These are phyloP conservation scores for Pichia kudriavzevii DNA, from an alignment of 1,139 yeast genomes.

Conservation along the genomic window DNA sequence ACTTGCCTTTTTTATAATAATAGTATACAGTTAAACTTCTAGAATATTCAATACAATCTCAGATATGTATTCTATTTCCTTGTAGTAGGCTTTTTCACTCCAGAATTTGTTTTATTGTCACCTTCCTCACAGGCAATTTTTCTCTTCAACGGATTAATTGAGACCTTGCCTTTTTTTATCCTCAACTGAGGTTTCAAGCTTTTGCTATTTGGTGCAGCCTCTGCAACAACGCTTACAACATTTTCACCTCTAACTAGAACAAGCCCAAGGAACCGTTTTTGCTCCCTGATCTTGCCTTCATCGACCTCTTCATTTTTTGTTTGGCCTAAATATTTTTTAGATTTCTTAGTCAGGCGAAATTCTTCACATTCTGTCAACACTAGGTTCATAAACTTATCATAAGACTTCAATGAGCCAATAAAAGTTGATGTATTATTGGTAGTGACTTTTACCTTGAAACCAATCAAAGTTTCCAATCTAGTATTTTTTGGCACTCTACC, in stretches of 20 bases:
- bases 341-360: slow-evolving; percentile 62
- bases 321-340: slow-evolving; percentile 36
- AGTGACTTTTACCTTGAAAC: slow-evolving; percentile 65
- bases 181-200: slow-evolving; percentile 25
- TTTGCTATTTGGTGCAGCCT: slow-evolving; percentile 52
- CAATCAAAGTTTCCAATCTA: slow-evolving; percentile 49
- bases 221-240: slow-evolving; percentile 75
- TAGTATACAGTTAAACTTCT: not conserved
- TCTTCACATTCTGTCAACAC: slow-evolving; percentile 85
- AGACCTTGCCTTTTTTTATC: slow-evolving; percentile 26
- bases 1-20: not conserved
- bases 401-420: slow-evolving; percentile 76
- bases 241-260: slow-evolving; percentile 85
- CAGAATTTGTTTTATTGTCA: slow-evolving; percentile 5
- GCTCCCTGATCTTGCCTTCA: slow-evolving; percentile 37
- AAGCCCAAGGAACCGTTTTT: slow-evolving; percentile 70
- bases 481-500: slow-evolving; percentile 30
- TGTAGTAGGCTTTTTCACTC: slow-evolving; percentile 10
- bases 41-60: not conserved
- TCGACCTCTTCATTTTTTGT: slow-evolving; percentile 24
- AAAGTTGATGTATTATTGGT: slow-evolving; percentile 70
- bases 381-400: slow-evolving; percentile 82
- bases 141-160: slow-evolving; percentile 24
- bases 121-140: slow-evolving; percentile 13
- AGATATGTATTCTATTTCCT: not conserved